Percentiles rank a stretch among this genome's conserved stretches.
Conservation (phyloP, 768 basidiomycete species). For the Tylopilus cervinicoccineus region DNA sequence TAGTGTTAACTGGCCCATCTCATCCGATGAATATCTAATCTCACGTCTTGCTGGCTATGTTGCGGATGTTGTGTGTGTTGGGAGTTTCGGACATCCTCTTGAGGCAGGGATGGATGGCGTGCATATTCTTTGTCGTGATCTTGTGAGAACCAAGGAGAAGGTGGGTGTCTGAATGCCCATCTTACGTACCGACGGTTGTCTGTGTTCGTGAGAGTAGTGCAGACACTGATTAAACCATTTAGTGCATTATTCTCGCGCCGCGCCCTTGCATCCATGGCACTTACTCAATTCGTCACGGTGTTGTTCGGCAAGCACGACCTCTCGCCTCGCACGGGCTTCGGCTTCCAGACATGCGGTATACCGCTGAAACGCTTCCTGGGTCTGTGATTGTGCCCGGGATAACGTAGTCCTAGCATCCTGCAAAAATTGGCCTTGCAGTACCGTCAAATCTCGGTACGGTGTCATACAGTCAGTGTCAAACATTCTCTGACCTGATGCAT, state of each 20-base stretch:
- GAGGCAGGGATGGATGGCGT: constrained; percentile 29
- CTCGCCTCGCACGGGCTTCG: constrained; percentile 62
- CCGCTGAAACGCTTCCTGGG: constrained; percentile 65
- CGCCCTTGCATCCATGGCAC: constrained; percentile 14
- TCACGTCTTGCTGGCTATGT: constrained; percentile 33
- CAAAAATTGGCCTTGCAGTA: constrained; percentile 51
- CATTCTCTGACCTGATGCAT: constrained; percentile 50
- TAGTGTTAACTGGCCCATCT: constrained; percentile 17
- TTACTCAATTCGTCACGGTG: constrained; percentile 59
- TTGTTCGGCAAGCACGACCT: constrained; percentile 61
- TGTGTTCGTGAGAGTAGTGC: constrained; percentile 34
- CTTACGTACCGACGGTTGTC: constrained; percentile 31
- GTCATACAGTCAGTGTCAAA: constrained; percentile 4
- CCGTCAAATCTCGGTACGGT: constrained; percentile 6
- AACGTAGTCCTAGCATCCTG: constrained; percentile 58
- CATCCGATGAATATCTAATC: constrained; percentile 17
- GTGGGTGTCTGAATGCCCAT: constrained; percentile 6
- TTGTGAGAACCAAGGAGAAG: constrained; percentile 18
- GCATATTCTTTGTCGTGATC: constrained; percentile 28
- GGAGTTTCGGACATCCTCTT: constrained; percentile 29
- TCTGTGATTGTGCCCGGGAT: constrained; percentile 64
- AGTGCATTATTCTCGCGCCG: constrained; percentile 16
- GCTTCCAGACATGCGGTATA: constrained; percentile 68
- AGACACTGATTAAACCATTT: constrained; percentile 27
- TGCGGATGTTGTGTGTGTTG: constrained; percentile 28